Base-by-base conservation (phyloP, 495 filamentous ascomycete genomes). In the Oidiodendron maius region DNA sequence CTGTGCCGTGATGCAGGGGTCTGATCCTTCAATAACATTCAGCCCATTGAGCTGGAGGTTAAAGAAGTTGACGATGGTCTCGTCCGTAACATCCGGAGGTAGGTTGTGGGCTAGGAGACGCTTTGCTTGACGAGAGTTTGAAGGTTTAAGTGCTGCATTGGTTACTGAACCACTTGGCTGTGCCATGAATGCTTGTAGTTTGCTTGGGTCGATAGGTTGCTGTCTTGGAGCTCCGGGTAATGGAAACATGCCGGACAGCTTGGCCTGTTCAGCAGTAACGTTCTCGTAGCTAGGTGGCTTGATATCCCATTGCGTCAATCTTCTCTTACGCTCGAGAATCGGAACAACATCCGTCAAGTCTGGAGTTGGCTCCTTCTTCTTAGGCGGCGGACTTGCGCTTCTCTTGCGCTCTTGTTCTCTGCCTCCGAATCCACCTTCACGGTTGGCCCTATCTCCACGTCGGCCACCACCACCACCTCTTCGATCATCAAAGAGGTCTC, bases 191-290 rank as follows among this genome's bases (percentile, higher is more conserved):
- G 91, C 89, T 68, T 96, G 89, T 32, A 99, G 78, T 56, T 89
- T 90, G 38, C 81, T 87, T 20, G 94, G 91, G 54, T 98, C 93
- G 87, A 98, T 94, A 3, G 91, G 88, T 60, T 96, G 90, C 58
- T 95, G 90, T 53, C 94, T 81, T 41, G 93, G 93, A 36, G 91
- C 93, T 51, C 93, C 93, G 4, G 93, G 93, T 8, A 99, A 80
- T 49, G 93, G 91, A 72, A 99, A 99, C 93, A 97, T 96, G 68
- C 89, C 89, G n/a, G 93, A 99, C 26, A 99, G 77, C 74, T 99
- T 99, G 21, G 93, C 94, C 63, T 97, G 94, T 64, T 99, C 93
- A 20, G 93, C 94, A 11, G 94, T 96, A 51, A 99, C 93, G 69
- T 95, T 96, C 66, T 97, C 93, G 60, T 99, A 99, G 23, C 93